phyloP scores from a whole-genome alignment of 495 filamentous ascomycete species.

The Podospora fimiseda region DNA sequence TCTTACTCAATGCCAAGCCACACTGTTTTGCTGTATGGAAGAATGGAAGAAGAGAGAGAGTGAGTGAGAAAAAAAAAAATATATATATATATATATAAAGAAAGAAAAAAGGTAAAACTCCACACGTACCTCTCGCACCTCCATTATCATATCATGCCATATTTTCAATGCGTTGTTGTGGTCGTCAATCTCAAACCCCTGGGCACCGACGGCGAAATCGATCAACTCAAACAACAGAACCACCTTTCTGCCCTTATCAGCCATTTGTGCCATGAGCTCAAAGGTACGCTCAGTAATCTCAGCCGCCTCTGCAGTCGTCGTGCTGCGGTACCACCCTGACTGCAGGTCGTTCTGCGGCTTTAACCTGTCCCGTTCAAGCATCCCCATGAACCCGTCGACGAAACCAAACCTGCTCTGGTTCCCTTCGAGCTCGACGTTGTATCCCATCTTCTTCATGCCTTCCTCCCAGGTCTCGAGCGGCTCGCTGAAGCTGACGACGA shows the following conservation, averaged over 20 bases:
- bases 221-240: constrained; percentile 51
- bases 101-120: no score
- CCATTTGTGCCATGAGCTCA: no score
- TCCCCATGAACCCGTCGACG: constrained; percentile 56
- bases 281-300: no score
- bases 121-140: constrained; percentile 51
- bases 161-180: neutral
- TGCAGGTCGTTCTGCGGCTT: neutral
- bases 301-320: no score
- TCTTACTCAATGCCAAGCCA: neutral
- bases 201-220: constrained; percentile 50
- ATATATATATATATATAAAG: no score
- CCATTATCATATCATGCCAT: constrained; percentile 44
- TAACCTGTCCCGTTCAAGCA: neutral
- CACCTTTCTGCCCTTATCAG: constrained; percentile 23
- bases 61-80: no score
- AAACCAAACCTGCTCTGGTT: constrained; percentile 55
- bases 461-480: no score
- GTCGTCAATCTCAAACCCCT: constrained; percentile 10
- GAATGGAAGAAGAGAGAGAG: no score
- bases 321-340: no score
- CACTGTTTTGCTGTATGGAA: neutral
- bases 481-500: no score
- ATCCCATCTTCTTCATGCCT: constrained; percentile 56
- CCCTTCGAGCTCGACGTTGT: constrained; percentile 61